phyloP scores from a whole-genome alignment of 495 filamentous ascomycete species.

The Lasiosphaeria ovina region DNA sequence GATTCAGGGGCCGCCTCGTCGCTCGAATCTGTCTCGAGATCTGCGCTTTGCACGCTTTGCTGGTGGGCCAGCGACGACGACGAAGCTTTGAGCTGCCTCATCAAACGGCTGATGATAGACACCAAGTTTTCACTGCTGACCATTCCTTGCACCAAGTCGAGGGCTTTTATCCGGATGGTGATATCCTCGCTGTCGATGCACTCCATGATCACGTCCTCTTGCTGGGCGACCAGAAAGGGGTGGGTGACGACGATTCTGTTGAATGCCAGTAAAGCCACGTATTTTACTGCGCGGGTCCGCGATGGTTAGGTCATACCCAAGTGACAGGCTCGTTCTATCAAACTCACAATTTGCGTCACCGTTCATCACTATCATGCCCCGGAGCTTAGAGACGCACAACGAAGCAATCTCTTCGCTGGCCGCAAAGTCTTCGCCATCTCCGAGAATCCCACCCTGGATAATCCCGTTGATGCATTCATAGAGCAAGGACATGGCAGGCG shows the following conservation, averaged over 20 bases:
- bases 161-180: slow-evolving; percentile 88
- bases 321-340: too few species aligned
- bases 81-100: slow-evolving; percentile 72
- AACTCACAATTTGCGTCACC: slow-evolving; percentile 87
- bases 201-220: slow-evolving; percentile 92
- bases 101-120: slow-evolving; percentile 78
- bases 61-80: slow-evolving; percentile 35
- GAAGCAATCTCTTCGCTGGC: slow-evolving; percentile 91
- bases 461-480: slow-evolving; percentile 99
- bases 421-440: slow-evolving; percentile 67
- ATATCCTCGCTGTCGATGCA: slow-evolving; percentile 95
- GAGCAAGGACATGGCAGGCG: slow-evolving; percentile 90
- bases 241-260: slow-evolving; percentile 90
- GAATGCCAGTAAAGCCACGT: slow-evolving; percentile 92
- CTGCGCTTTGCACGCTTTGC: slow-evolving; percentile 31
- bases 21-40: slow-evolving; percentile 51
- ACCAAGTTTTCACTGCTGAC: slow-evolving; percentile 79
- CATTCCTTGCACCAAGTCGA: slow-evolving; percentile 90
- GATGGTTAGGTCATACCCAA: too few species aligned
- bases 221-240: slow-evolving; percentile 78
- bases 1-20: slow-evolving; percentile 56
- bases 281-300: slow-evolving; percentile 66
- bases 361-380: slow-evolving; percentile 90
- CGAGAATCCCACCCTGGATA: slow-evolving; percentile 91
- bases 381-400: slow-evolving; percentile 86